Percentiles rank a stretch among this genome's conserved stretches.
Conservation (phyloP, 257 asterid genomes). For the Scutellaria barbata region DNA sequence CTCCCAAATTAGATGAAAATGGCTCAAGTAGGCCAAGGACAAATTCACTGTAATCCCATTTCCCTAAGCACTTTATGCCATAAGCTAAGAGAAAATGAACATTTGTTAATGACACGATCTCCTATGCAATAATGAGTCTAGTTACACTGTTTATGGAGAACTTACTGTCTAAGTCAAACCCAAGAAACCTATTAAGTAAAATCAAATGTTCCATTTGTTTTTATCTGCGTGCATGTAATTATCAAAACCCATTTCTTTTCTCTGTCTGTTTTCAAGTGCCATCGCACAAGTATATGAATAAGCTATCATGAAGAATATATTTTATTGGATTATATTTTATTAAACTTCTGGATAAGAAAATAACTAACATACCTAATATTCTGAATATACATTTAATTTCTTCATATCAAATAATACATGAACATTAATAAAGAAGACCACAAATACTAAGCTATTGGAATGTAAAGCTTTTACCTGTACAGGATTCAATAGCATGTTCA, state of each 20-base stretch:
- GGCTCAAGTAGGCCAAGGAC: too few relatives aligned
- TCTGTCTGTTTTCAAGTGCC: neutral
- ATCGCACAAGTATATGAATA: neutral
- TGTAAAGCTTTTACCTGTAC: slow-evolving; percentile 61
- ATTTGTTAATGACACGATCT: neutral
- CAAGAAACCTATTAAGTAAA: too few relatives aligned
- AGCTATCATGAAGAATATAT: neutral
- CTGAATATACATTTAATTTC: slow-evolving; percentile 15
- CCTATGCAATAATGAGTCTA: neutral
- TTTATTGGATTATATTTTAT: slow-evolving; percentile 1
- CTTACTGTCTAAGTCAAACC: neutral
- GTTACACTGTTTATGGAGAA: neutral
- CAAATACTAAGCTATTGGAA: slow-evolving; percentile 6
- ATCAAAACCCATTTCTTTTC: neutral
- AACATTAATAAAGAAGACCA: neutral
- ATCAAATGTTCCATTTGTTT: neutral
- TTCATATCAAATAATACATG: slow-evolving; percentile 10
- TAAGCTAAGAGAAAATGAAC: too few relatives aligned
- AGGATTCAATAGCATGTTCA: slow-evolving; percentile 82
- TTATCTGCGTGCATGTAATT: neutral
- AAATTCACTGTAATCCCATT: too few relatives aligned
- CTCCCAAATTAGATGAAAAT: too few relatives aligned
- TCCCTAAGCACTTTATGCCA: too few relatives aligned
- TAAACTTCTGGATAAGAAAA: slow-evolving; percentile 19
- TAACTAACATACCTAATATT: neutral